Evolutionary conservation across 768 basidiomycete species (phyloP).

Genomic region (Cystofilobasidium ferigula): DNA sequence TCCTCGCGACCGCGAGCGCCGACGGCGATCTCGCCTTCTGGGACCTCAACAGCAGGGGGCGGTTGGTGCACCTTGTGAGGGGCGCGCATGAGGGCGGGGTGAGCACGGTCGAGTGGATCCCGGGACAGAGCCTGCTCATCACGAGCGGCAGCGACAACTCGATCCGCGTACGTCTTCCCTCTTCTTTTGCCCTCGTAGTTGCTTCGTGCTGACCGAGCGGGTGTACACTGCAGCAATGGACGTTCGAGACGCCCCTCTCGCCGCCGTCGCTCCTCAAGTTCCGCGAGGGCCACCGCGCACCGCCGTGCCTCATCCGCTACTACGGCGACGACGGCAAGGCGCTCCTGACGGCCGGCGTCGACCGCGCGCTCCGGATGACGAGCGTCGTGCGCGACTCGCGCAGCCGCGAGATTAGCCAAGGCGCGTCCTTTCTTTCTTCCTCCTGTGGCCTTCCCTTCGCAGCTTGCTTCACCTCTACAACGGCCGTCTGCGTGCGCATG

Average conservation of each 20-base stretch:
- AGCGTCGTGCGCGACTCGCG: conserved; percentile 90
- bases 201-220: not conserved
- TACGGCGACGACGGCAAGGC: conserved; percentile 98
- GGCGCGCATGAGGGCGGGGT: conserved; percentile 83
- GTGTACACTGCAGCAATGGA: conserved; percentile 66
- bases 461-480: too few relatives aligned
- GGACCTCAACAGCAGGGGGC: conserved; percentile 75
- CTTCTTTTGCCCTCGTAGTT: not conserved
- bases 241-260: conserved; percentile 81
- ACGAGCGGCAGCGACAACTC: conserved; percentile 90
- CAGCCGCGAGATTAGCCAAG: conserved; percentile 90
- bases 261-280: conserved; percentile 80
- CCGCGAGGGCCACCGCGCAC: conserved; percentile 80
- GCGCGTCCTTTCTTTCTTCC: conserved; percentile 37
- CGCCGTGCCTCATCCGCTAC: conserved; percentile 83
- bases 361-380: conserved; percentile 77
- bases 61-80: conserved; percentile 69
- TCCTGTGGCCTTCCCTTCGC: not conserved
- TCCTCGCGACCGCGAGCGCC: conserved; percentile 77
- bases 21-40: conserved; percentile 82
- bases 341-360: conserved; percentile 70
- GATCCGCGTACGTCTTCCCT: conserved; percentile 57
- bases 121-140: conserved; percentile 80
- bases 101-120: conserved; percentile 76
- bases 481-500: too few relatives aligned